Percentiles rank a stretch among this genome's conserved stretches.
Evolutionary conservation across 1,284 basidiomycete species (phyloP).

Genomic region (Moesziomyces sp.): DNA sequence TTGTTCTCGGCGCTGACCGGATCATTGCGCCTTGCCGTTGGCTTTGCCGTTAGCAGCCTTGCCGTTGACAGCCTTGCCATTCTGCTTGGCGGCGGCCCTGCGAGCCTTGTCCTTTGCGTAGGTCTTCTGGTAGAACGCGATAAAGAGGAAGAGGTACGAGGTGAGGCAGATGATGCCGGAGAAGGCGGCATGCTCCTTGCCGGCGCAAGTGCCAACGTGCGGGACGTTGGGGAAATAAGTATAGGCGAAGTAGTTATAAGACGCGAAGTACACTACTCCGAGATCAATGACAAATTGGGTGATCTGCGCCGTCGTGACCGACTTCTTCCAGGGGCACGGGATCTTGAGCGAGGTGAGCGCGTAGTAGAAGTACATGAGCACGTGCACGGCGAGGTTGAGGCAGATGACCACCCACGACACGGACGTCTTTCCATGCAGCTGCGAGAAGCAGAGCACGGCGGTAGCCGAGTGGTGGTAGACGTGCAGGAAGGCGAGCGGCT

Average conservation of each 20-base stretch:
- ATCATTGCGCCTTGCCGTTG: conserved; percentile 16
- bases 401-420: conserved; percentile 92
- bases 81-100: conserved; percentile 20
- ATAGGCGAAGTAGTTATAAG: conserved; percentile 41
- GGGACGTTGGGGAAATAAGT: conserved; percentile 75
- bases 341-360: conserved; percentile 59
- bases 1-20: background rate
- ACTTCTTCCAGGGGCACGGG: conserved; percentile 82
- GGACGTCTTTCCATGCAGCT: conserved; percentile 82
- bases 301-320: conserved; percentile 94
- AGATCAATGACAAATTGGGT: conserved; percentile 64
- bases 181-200: conserved; percentile 85
- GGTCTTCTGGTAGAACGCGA: conserved; percentile 68
- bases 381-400: conserved; percentile 93
- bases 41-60: conserved; percentile 17
- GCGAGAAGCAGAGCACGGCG: conserved; percentile 90
- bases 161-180: conserved; percentile 89
- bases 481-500: conserved; percentile 91
- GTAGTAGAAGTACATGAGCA: conserved; percentile 81
- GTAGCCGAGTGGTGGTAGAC: conserved; percentile 99
- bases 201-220: conserved; percentile 82
- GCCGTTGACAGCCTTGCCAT: conserved; percentile 1
- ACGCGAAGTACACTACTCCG: conserved; percentile 50
- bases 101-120: conserved; percentile 57
- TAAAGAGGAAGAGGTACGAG: conserved; percentile 74